Evolutionary conservation across 768 basidiomycete genomes (phyloP).

Genomic region (Imleria badia): DNA sequence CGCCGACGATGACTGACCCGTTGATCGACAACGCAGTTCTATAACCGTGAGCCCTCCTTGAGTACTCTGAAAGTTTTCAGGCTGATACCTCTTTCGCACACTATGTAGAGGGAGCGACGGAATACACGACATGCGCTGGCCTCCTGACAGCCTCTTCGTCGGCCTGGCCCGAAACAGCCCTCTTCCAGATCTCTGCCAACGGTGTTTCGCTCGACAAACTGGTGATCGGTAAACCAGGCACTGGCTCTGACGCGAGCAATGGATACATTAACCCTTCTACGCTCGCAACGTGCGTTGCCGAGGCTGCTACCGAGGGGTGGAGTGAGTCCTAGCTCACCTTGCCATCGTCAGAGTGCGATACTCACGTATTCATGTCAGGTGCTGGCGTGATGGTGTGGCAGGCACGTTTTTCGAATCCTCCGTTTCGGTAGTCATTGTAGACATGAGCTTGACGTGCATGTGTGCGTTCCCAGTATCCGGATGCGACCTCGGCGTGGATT

Average conservation of each 20-base stretch:
- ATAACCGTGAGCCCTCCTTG: conserved; percentile 24
- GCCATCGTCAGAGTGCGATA: neutral
- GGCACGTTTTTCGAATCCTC: conserved; percentile 20
- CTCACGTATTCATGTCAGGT: conserved; percentile 21
- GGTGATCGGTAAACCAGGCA: conserved; percentile 56
- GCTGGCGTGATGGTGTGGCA: conserved; percentile 46
- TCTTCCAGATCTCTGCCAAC: conserved; percentile 51
- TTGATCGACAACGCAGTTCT: conserved; percentile 19
- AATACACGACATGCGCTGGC: conserved; percentile 62
- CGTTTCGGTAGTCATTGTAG: neutral
- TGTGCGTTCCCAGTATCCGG: conserved; percentile 31
- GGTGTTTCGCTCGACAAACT: conserved; percentile 50
- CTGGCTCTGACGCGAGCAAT: conserved; percentile 40
- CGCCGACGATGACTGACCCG: conserved; percentile 1
- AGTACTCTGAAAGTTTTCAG: neutral
- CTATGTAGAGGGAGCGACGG: conserved; percentile 52
- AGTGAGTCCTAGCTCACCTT: conserved; percentile 39
- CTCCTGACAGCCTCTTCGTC: conserved; percentile 59
- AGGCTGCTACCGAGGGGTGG: conserved; percentile 68
- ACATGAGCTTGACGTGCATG: too few relatives aligned
- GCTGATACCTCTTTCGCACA: neutral
- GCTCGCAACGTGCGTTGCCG: conserved; percentile 56
- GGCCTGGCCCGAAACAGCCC: conserved; percentile 60
- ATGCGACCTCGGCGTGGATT: conserved; percentile 41
- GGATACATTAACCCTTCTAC: conserved; percentile 59